Base-by-base conservation (phyloP, 2,329 filamentous ascomycete species). In the Ophiostoma novo-ulmi region DNA sequence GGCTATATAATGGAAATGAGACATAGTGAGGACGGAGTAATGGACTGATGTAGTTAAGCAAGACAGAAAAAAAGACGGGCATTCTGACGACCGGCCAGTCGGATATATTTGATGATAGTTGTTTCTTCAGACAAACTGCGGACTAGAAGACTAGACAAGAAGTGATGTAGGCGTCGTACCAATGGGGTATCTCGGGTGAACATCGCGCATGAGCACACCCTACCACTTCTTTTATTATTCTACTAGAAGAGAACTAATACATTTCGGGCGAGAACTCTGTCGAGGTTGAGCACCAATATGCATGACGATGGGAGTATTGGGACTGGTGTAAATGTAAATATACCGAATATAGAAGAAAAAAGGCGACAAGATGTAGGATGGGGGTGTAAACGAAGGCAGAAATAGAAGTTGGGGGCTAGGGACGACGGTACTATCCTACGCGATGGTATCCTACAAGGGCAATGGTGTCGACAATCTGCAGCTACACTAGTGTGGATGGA, bases 401-500 rank as follows among this genome's bases (percentile, higher is more conserved):
- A 39, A 7, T 20, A 48, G 41, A 44, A 4, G 17, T 48, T 48
- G 44, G 44, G 44, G 44, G 44, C 44, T 48, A 48, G 17, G 17
- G 44, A 48, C 44, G 17, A 7, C 44, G 44, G 44, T n/a, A 11
- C 3, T 48, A 7, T 48, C 44, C 44, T 48, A 48, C 17, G 44
- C 20, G 17, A 48, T 48, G 44, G n/a, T 48, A 20, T 48, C 44
- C 44, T 48, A 48, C 44, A 48, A 48, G 11, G 17, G 7, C 17
- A 48, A 48, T 48, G 44, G 6, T 48, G 44, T 48, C 17, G 44
- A 48, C 44, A 20, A n/a, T 48, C 44, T 48, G 44, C 44, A 26
- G 22, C 52, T 58, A 58, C 52, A 35, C 58, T 17, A 14, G 58
- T 63, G 58, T 63, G 26, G 13, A 63, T 63, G 22, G 58, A 63